Percentiles rank a stretch among this genome's conserved stretches.
Conservation (phyloP, 345 rosid species). For the Boechera retrofracta region DNA sequence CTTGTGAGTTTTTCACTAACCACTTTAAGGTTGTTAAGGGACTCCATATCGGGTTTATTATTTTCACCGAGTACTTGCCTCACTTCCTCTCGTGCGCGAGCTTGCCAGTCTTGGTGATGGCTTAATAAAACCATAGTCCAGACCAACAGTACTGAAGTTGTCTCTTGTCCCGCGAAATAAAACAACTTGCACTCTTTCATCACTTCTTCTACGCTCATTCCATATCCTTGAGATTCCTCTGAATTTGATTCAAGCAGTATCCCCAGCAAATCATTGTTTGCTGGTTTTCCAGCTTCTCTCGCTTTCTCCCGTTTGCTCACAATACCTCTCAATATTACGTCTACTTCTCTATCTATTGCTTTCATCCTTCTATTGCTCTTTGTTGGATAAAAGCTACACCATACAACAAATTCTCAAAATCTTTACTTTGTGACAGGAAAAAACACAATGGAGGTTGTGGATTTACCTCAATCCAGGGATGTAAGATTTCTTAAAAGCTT, state of each 20-base stretch:
- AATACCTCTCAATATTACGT: conserved; percentile 39
- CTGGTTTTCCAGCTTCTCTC: conserved; percentile 43
- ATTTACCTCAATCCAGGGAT: conserved; percentile 47
- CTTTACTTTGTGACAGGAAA: conserved; percentile 8
- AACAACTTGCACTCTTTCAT: conserved; percentile 49
- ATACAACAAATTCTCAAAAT: conserved; percentile 7
- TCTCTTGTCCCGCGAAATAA: conserved; percentile 50
- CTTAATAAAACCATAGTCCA: conserved; percentile 49
- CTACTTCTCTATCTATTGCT: conserved; percentile 46
- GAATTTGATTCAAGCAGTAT: conserved; percentile 52
- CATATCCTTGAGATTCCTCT: conserved; percentile 47
- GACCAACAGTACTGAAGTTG: conserved; percentile 47
- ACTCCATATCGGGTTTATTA: conserved; percentile 39
- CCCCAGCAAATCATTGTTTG: conserved; percentile 52
- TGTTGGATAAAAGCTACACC: conserved; percentile 55
- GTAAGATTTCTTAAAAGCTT: conserved; percentile 45
- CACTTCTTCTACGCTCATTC: conserved; percentile 52
- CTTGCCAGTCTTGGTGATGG: conserved; percentile 48
- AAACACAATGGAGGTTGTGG: background rate
- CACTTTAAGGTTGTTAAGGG: conserved; percentile 45
- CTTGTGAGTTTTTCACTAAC: conserved; percentile 26
- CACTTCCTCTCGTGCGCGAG: conserved; percentile 48
- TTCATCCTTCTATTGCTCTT: conserved; percentile 50
- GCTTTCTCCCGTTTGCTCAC: conserved; percentile 51
- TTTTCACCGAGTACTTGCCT: conserved; percentile 36